Evolutionary conservation across 805 yeast genomes (phyloP), one percentile per base, ranked within the genome.

Genomic region (Ogataea methylovora): DNA sequence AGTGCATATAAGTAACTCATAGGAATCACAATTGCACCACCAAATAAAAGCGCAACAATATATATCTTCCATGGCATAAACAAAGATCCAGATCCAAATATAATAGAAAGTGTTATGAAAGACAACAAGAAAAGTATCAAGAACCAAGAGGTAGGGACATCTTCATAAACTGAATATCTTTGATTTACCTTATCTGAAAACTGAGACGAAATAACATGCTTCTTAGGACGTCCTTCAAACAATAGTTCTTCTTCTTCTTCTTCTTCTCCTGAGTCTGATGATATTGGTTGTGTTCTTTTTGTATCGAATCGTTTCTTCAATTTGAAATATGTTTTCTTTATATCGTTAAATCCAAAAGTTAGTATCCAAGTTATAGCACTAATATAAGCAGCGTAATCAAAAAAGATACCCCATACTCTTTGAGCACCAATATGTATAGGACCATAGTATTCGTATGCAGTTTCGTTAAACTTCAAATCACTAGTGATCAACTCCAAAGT

Each of bases 361-460:
- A 35, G 16, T 3, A 70, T 63, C 74, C 75, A 70, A 1, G 59
- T 52, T 4, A 69, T 43, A 1, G 76, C 75, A 42, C 72, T 63
- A 2, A 63, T 46, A 41, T 70, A 71, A 0, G 75, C 72, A 2
- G 75, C 76, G 40, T 67, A 71, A 42, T 70, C 76, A 41, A 70
- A 71, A 35, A 71, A 69, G 44, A 68, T 67, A 44, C 66, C 66
- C 67, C 73, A 65, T 1, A 67, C 62, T 32, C 72, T 51, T 45
- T 70, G 75, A 4, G 70, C 60, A 0, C 76, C 75, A 30, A 68
- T 46, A 36, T 63, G 54, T 5, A 67, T 64, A 2, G 72, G 71
- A 0, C 76, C 77, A 38, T 58, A 56, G 2, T 41, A 20, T 18
- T 54, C 62, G 45, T 67, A 71, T 0, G 74, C 74, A 1, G 75